phyloP scores from a whole-genome alignment of 805 yeast genomes.

The Zygotorulaspora sp. region DNA sequence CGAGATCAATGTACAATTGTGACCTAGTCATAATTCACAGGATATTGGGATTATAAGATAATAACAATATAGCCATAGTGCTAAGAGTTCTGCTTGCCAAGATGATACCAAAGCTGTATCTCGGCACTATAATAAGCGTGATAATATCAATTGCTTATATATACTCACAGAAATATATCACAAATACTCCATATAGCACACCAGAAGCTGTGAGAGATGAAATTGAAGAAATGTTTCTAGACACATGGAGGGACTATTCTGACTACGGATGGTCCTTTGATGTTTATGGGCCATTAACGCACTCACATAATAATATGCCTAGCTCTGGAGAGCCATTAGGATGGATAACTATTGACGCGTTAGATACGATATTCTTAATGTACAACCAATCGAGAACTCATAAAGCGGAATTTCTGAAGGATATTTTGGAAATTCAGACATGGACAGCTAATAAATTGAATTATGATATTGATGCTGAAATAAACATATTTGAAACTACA shows the following conservation, averaged over 20 bases:
- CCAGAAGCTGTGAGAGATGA: constrained; percentile 33
- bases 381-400: constrained; percentile 38
- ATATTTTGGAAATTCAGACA: constrained; percentile 55
- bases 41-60: no score
- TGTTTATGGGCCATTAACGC: constrained; percentile 63
- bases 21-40: no score
- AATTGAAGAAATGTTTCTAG: constrained; percentile 64
- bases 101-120: no score
- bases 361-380: constrained; percentile 82
- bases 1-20: no score
- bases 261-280: constrained; percentile 82
- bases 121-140: constrained; percentile 10
- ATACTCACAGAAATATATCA: neutral
- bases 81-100: no score
- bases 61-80: no score
- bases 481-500: constrained; percentile 89
- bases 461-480: constrained; percentile 68
- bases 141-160: constrained; percentile 13
- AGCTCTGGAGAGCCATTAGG: constrained; percentile 64
- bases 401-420: constrained; percentile 41
- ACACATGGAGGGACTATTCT: constrained; percentile 69
- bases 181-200: constrained; percentile 1
- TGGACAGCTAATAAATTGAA: constrained; percentile 72
- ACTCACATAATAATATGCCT: constrained; percentile 68
- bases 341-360: constrained; percentile 86